Conservation (phyloP, 1,284 basidiomycete species). For the Athelia sp. region DNA sequence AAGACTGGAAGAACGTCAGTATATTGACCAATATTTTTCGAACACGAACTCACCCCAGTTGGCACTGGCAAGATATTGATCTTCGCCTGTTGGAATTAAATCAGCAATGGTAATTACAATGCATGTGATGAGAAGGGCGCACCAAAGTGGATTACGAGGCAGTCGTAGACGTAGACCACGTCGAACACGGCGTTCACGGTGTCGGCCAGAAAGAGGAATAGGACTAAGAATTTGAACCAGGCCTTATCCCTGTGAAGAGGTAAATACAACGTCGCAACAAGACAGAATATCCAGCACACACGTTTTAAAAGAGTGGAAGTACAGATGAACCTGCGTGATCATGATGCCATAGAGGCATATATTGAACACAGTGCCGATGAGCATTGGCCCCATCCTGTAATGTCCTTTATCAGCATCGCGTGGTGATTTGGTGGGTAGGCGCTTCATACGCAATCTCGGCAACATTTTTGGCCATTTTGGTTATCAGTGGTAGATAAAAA, state of each 20-base stretch:
- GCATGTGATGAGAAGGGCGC: constrained; percentile 2
- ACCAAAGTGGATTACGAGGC: constrained; percentile 34
- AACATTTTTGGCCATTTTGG: constrained; percentile 4
- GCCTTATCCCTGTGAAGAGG: constrained; percentile 10
- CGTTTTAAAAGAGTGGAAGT: constrained; percentile 27
- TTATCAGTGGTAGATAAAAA: too few relatives aligned
- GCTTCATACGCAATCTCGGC: constrained; percentile 12
- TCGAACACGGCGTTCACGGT: constrained; percentile 30
- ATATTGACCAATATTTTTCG: neutral
- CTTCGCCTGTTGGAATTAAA: constrained; percentile 17
- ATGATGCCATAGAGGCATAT: constrained; percentile 32
- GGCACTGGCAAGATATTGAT: constrained; percentile 21
- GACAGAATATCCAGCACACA: constrained; percentile 8
- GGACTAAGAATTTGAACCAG: constrained; percentile 18
- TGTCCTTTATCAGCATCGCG: neutral
- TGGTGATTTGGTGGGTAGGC: neutral
- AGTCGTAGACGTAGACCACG: constrained; percentile 28
- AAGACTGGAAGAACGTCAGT: constrained; percentile 18
- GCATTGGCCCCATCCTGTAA: constrained; percentile 29
- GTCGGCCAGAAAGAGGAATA: constrained; percentile 27
- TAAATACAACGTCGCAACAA: neutral
- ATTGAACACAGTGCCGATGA: constrained; percentile 29
- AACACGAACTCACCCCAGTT: constrained; percentile 26
- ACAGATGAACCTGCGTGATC: constrained; percentile 32
- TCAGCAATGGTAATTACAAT: neutral